These are phyloP conservation scores for Blastomyces emzantsi DNA, from an alignment of 2,329 filamentous ascomycete genomes.

Conservation along the genomic window DNA sequence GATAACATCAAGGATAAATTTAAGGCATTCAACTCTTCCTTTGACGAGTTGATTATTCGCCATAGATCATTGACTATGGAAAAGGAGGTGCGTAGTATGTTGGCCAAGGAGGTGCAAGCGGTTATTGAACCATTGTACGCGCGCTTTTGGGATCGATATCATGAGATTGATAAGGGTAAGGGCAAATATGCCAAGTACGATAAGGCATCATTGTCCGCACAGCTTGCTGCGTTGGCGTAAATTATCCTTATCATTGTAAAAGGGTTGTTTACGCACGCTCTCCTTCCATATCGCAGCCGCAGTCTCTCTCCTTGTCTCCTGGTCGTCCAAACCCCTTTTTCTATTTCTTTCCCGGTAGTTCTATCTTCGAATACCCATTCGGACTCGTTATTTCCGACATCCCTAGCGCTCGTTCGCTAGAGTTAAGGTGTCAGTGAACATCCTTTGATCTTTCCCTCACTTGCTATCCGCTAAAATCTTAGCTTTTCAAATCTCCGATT, in stretches of 20 bases:
- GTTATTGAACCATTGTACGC: slow-evolving; percentile 92
- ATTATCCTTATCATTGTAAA: background rate
- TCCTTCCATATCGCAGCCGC: background rate
- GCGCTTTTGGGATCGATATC: slow-evolving; percentile 93
- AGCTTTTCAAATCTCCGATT: background rate
- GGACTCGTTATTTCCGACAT: background rate
- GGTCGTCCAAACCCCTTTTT: background rate
- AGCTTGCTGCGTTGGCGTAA: slow-evolving; percentile 35
- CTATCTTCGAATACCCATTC: background rate
- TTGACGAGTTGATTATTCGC: slow-evolving; percentile 76
- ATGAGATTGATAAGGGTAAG: slow-evolving; percentile 95
- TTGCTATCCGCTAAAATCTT: background rate
- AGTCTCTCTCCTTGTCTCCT: background rate
- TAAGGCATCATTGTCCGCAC: slow-evolving; percentile 65
- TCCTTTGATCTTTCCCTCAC: background rate
- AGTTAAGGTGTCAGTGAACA: background rate
- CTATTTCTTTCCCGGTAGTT: background rate
- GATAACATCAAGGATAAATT: slow-evolving; percentile 97
- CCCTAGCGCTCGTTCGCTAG: background rate
- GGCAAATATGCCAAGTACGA: slow-evolving; percentile 98
- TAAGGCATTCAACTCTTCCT: slow-evolving; percentile 76
- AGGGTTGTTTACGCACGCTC: background rate
- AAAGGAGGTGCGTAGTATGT: slow-evolving; percentile 69
- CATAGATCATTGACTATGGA: slow-evolving; percentile 88
- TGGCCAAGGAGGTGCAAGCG: slow-evolving; percentile 76